A percentile compares a stretch with the other conserved stretches of the same genome.
phyloP scores from a whole-genome alignment of 129 eudicot genomes.

The Escallonia rubra region DNA sequence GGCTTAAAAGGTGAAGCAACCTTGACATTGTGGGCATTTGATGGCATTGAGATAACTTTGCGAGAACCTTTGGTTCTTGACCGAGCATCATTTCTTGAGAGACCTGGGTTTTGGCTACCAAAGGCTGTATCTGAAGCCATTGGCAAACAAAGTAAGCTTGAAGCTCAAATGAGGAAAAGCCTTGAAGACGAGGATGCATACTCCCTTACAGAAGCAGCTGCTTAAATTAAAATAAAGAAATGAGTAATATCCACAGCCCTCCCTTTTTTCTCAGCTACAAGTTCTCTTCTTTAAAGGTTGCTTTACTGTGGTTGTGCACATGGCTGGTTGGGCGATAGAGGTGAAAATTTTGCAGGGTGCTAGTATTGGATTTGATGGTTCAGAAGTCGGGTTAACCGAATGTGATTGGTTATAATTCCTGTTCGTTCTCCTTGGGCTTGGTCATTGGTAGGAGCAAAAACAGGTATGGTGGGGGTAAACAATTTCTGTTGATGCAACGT shows the following conservation, averaged over 20 bases:
- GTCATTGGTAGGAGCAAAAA: too few relatives aligned
- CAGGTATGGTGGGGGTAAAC: too few relatives aligned
- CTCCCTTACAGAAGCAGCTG: not conserved
- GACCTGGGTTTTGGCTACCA: constrained; percentile 95
- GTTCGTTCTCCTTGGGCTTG: too few relatives aligned
- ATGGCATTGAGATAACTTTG: constrained; percentile 59
- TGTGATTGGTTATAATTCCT: too few relatives aligned
- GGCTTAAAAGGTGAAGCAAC: constrained; percentile 90
- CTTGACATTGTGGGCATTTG: constrained; percentile 69
- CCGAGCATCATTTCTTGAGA: constrained; percentile 72
- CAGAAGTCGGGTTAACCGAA: too few relatives aligned
- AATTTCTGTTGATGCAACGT: too few relatives aligned
- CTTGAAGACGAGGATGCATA: constrained; percentile 19
- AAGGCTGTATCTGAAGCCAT: constrained; percentile 85
- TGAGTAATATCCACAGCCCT: not conserved
- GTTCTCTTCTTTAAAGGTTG: too few relatives aligned
- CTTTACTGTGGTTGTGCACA: too few relatives aligned
- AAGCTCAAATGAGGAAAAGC: constrained; percentile 42
- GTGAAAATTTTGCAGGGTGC: too few relatives aligned
- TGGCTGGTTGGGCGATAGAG: too few relatives aligned
- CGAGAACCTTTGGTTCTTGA: constrained; percentile 96
- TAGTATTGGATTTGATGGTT: too few relatives aligned
- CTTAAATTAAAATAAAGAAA: not conserved
- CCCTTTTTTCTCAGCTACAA: too few relatives aligned
- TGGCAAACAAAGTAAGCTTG: constrained; percentile 52